Evolutionary conservation across 2,329 filamentous ascomycete genomes (phyloP).

Genomic region (Achaetomium macrosporum): DNA sequence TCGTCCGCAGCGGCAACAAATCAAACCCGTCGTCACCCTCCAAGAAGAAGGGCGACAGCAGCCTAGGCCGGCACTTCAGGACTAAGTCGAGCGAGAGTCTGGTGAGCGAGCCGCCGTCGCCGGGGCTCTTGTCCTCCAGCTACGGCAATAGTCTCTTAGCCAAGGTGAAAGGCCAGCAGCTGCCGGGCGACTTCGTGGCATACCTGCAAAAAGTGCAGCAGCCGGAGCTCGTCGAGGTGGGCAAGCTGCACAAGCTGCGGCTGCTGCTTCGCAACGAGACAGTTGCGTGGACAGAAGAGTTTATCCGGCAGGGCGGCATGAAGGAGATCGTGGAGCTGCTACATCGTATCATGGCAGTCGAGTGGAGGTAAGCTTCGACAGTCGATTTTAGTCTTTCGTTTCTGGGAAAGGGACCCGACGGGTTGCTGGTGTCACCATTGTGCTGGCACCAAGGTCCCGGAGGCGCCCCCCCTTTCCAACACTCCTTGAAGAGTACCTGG

Average conservation of each 20-base stretch:
- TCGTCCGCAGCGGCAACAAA: constrained; percentile 55
- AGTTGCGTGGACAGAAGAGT: constrained; percentile 89
- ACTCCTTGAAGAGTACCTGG: background rate
- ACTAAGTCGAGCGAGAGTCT: constrained; percentile 69
- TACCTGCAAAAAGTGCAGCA: constrained; percentile 78
- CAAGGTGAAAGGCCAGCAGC: constrained; percentile 67
- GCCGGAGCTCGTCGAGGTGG: constrained; percentile 83
- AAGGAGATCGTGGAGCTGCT: constrained; percentile 80
- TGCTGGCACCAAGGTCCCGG: background rate
- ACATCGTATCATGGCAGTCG: constrained; percentile 87
- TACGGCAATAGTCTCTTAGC: constrained; percentile 47
- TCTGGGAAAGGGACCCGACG: constrained; percentile 8
- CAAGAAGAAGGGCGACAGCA: constrained; percentile 64
- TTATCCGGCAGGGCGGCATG: constrained; percentile 87
- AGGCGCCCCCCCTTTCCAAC: background rate
- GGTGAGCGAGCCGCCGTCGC: constrained; percentile 52
- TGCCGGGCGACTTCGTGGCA: constrained; percentile 76
- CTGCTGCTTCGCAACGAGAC: constrained; percentile 89
- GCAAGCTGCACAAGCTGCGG: constrained; percentile 87
- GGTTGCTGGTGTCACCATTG: background rate
- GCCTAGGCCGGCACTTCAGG: constrained; percentile 57
- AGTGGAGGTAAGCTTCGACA: constrained; percentile 69
- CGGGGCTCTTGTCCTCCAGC: constrained; percentile 36
- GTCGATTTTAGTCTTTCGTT: background rate
- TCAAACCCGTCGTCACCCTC: constrained; percentile 57